Percentiles rank a stretch among this genome's conserved stretches.
phyloP scores from a whole-genome alignment of 768 basidiomycete genomes.

The Pulveroboletus sp. region DNA sequence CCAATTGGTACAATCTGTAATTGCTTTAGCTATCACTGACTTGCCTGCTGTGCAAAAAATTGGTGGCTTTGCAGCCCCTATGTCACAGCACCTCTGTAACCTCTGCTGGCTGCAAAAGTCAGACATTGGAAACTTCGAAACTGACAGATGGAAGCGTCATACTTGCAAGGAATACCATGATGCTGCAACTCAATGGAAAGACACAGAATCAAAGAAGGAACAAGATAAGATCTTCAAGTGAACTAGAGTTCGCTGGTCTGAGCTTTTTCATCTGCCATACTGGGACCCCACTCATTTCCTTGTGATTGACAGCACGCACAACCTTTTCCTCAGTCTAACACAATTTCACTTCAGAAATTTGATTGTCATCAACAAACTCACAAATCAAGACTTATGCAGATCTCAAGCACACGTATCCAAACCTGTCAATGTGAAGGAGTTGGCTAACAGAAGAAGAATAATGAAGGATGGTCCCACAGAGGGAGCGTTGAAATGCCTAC shows the following conservation, averaged over 20 bases:
- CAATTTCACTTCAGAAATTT: conserved; percentile 11
- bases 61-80: not conserved
- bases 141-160: not conserved
- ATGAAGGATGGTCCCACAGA: not conserved
- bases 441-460: too few species aligned
- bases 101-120: not conserved
- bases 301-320: not conserved
- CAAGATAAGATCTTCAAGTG: not conserved
- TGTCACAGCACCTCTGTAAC: not conserved
- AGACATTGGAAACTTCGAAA: not conserved
- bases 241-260: not conserved
- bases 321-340: not conserved
- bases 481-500: not conserved
- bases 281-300: not conserved
- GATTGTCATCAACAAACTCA: conserved; percentile 8
- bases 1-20: not conserved
- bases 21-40: not conserved
- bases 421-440: too few species aligned
- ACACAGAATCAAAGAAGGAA: not conserved
- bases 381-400: not conserved
- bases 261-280: not conserved
- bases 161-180: not conserved
- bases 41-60: not conserved
- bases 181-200: not conserved
- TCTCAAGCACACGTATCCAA: not conserved